A percentile compares a stretch with the other conserved stretches of the same genome.
phyloP scores from a whole-genome alignment of 331 rosid species.

The Pyracantha coccinea region DNA sequence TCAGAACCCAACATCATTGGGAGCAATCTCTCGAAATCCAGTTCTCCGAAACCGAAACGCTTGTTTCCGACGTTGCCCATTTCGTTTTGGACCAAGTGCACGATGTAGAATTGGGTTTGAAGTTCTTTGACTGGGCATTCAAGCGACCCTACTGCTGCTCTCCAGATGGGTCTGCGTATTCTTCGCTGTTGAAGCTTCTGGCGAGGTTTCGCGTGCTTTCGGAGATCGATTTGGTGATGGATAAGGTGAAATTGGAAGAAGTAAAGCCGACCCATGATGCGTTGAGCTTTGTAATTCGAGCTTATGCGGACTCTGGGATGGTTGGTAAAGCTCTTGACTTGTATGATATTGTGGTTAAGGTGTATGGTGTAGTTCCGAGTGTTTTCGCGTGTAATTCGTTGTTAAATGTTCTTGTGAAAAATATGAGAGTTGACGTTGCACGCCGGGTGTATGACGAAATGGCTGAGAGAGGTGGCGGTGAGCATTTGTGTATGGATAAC shows the following conservation, averaged over 20 bases:
- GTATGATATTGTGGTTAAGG: slow-evolving; percentile 21
- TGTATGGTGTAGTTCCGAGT: slow-evolving; percentile 39
- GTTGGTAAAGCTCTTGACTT: slow-evolving; percentile 51
- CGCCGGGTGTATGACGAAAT: slow-evolving; percentile 61
- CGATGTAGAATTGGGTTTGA: slow-evolving; percentile 48
- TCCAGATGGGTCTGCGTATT: slow-evolving; percentile 39
- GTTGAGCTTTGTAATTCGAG: slow-evolving; percentile 32
- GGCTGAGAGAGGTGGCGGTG: slow-evolving; percentile 27
- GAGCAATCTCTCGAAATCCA: slow-evolving; percentile 46
- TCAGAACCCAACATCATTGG: slow-evolving; percentile 38
- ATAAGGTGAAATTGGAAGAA: slow-evolving; percentile 29
- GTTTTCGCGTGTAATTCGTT: slow-evolving; percentile 48
- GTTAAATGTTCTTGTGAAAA: slow-evolving; percentile 40
- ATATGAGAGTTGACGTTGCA: slow-evolving; percentile 41
- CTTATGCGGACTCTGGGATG: slow-evolving; percentile 44
- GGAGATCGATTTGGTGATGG: slow-evolving; percentile 43
- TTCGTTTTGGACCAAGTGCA: slow-evolving; percentile 64
- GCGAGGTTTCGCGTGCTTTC: slow-evolving; percentile 45
- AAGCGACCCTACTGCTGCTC: slow-evolving; percentile 35
- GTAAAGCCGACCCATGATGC: slow-evolving; percentile 49
- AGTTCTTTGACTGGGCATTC: slow-evolving; percentile 69
- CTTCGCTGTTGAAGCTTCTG: slow-evolving; percentile 60
- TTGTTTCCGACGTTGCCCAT: slow-evolving; percentile 60
- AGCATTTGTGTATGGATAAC: slow-evolving; percentile 33
- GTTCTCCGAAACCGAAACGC: slow-evolving; percentile 38